These are phyloP conservation scores for Diaporthe citri DNA, from an alignment of 2,329 filamentous ascomycete genomes.

Conservation along the genomic window DNA sequence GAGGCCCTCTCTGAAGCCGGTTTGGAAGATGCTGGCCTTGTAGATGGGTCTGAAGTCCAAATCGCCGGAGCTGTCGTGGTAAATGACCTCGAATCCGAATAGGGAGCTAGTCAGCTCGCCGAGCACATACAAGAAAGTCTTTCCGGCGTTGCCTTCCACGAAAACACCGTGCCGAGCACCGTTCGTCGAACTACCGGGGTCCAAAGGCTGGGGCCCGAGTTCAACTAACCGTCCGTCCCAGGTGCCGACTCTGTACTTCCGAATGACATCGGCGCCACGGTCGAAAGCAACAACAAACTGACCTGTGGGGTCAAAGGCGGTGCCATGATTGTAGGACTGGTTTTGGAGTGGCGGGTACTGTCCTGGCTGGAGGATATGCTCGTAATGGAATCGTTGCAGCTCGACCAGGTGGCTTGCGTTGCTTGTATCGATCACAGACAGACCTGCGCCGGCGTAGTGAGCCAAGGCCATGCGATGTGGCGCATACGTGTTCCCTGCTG, in stretches of 20 bases:
- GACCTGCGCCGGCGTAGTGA: not conserved
- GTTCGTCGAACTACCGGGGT: not conserved
- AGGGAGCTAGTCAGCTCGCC: constrained; percentile 1
- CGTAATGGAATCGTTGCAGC: constrained; percentile 4
- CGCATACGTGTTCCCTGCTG: not conserved
- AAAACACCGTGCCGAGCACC: constrained; percentile 4
- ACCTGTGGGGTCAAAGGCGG: not conserved
- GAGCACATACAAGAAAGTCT: not conserved
- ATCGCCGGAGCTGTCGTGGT: not conserved
- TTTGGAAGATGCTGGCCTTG: not conserved
- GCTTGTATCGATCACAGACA: constrained; percentile 3
- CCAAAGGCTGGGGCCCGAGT: not conserved
- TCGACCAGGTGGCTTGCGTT: not conserved
- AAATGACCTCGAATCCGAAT: constrained; percentile 1
- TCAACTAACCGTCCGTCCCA: constrained; percentile 10
- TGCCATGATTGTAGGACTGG: constrained; percentile 8
- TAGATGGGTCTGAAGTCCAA: not conserved
- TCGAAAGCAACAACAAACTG: not conserved
- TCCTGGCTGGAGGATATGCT: not conserved
- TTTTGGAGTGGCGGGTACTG: constrained; percentile 1
- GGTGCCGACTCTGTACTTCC: not conserved
- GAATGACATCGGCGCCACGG: constrained; percentile 2
- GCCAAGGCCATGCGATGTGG: not conserved
- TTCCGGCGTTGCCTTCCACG: not conserved
- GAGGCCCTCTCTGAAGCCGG: not conserved